Evolutionary conservation across 345 rosid genomes (phyloP).

Genomic region (Clausena lansium): DNA sequence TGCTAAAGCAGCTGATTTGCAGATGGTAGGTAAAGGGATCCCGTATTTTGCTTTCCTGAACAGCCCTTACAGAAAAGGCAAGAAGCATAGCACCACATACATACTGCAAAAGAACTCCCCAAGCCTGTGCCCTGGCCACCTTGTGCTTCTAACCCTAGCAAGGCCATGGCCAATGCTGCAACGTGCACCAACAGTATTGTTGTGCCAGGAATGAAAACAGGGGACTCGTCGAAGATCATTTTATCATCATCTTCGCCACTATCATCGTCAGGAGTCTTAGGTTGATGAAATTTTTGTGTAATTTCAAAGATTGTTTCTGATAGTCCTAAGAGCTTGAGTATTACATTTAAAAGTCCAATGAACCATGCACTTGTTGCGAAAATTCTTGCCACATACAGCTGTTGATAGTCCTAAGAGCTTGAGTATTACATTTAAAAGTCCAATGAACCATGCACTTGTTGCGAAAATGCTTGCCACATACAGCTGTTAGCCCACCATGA

Average conservation of each 20-base stretch:
- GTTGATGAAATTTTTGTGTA: slow-evolving; percentile 42
- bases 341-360: slow-evolving; percentile 30
- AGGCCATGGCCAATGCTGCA: slow-evolving; percentile 21
- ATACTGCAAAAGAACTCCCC: slow-evolving; percentile 40
- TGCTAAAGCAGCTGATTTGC: slow-evolving; percentile 41
- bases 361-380: slow-evolving; percentile 34
- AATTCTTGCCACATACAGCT: slow-evolving; percentile 34
- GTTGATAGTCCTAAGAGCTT: too few species aligned
- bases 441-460: too few species aligned
- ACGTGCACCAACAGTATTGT: slow-evolving; percentile 45
- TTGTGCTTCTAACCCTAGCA: slow-evolving; percentile 16
- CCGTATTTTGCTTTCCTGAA: slow-evolving; percentile 56
- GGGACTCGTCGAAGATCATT: slow-evolving; percentile 34
- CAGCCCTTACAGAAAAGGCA: slow-evolving; percentile 51
- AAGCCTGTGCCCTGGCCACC: slow-evolving; percentile 14
- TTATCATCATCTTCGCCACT: slow-evolving; percentile 9
- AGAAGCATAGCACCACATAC: slow-evolving; percentile 40
- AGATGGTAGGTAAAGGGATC: slow-evolving; percentile 51
- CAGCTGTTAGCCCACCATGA: slow-evolving; percentile 48
- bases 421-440: too few species aligned
- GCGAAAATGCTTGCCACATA: too few species aligned
- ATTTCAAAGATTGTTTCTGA: slow-evolving; percentile 50
- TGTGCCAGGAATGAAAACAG: slow-evolving; percentile 33
- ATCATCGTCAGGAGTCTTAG: background rate
- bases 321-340: slow-evolving; percentile 48